Conservation (phyloP, 2,329 filamentous ascomycete genomes). For the Sclerotinia sclerotiorum region DNA sequence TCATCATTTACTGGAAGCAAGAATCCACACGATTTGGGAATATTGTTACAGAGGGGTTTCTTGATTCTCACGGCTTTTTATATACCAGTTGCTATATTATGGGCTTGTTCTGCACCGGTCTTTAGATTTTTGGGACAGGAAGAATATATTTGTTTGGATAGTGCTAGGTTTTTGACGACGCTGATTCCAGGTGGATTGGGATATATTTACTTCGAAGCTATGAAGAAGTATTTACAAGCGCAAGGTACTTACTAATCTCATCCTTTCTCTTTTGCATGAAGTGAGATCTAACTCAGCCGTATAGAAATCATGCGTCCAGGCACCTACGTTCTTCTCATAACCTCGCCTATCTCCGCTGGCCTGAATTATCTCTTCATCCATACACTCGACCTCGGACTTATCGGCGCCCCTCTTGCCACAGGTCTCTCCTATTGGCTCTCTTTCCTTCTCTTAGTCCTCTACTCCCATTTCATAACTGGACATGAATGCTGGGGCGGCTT, state of each 20-base stretch:
- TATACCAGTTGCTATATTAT: slow-evolving; percentile 68
- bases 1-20: slow-evolving; percentile 79
- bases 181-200: slow-evolving; percentile 80
- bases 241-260: slow-evolving; percentile 63
- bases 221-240: slow-evolving; percentile 86
- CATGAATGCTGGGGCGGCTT: slow-evolving; percentile 79
- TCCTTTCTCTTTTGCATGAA: slow-evolving; percentile 48
- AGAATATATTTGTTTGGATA: slow-evolving; percentile 71
- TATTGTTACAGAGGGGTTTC: slow-evolving; percentile 75
- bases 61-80: slow-evolving; percentile 73
- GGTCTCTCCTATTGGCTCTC: slow-evolving; percentile 85
- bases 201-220: slow-evolving; percentile 82
- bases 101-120: slow-evolving; percentile 71
- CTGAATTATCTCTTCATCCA: slow-evolving; percentile 82
- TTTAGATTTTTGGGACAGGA: slow-evolving; percentile 77
- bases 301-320: slow-evolving; percentile 71
- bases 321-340: slow-evolving; percentile 79
- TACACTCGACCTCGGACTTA: slow-evolving; percentile 65
- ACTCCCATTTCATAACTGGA: slow-evolving; percentile 68
- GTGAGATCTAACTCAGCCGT: neutral
- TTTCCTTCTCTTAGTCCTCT: slow-evolving; percentile 72
- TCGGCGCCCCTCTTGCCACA: slow-evolving; percentile 79
- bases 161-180: slow-evolving; percentile 68
- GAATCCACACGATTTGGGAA: slow-evolving; percentile 74
- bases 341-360: slow-evolving; percentile 75